A percentile compares a stretch with the other conserved stretches of the same genome.
Evolutionary conservation across 2,329 filamentous ascomycete genomes (phyloP).

Genomic region (Pseudodiploospora longispora): DNA sequence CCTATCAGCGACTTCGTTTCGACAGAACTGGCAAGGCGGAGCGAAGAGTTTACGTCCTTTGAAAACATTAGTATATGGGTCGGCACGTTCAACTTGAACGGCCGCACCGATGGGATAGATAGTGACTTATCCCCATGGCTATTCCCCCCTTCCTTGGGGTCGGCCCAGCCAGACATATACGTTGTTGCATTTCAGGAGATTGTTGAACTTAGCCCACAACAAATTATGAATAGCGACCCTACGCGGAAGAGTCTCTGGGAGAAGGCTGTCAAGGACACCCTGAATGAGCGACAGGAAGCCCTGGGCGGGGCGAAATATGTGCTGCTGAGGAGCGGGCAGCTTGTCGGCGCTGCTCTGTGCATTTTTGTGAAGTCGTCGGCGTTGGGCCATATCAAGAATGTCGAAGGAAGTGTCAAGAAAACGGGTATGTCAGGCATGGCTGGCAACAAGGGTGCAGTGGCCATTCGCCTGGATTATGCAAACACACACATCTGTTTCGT

Average conservation of each 20-base stretch:
- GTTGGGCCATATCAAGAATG: conserved; percentile 82
- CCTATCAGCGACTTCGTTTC: conserved; percentile 89
- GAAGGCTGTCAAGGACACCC: conserved; percentile 62
- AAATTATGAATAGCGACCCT: conserved; percentile 98
- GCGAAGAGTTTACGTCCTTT: conserved; percentile 65
- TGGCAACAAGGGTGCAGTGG: conserved; percentile 95
- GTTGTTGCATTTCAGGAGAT: conserved; percentile 96
- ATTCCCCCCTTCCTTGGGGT: conserved; percentile 51
- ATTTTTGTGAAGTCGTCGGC: conserved; percentile 79
- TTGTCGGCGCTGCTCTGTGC: conserved; percentile 87
- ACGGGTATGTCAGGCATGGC: conserved; percentile 91
- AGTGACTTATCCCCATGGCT: conserved; percentile 83
- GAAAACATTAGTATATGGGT: conserved; percentile 72
- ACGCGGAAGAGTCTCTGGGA: conserved; percentile 82
- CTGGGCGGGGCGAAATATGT: conserved; percentile 74
- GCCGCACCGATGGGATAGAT: conserved; percentile 67
- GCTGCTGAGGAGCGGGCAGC: conserved; percentile 79
- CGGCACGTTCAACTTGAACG: conserved; percentile 93
- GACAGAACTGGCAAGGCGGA: conserved; percentile 60
- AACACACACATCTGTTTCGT: conserved; percentile 92
- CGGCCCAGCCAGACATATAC: conserved; percentile 72
- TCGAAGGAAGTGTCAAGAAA: conserved; percentile 94
- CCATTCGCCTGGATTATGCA: conserved; percentile 89
- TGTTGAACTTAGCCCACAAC: conserved; percentile 92
- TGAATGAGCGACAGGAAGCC: conserved; percentile 63